phyloP scores from a whole-genome alignment of 2,329 filamentous ascomycete genomes.

The Proliferodiscus dingleyae region DNA sequence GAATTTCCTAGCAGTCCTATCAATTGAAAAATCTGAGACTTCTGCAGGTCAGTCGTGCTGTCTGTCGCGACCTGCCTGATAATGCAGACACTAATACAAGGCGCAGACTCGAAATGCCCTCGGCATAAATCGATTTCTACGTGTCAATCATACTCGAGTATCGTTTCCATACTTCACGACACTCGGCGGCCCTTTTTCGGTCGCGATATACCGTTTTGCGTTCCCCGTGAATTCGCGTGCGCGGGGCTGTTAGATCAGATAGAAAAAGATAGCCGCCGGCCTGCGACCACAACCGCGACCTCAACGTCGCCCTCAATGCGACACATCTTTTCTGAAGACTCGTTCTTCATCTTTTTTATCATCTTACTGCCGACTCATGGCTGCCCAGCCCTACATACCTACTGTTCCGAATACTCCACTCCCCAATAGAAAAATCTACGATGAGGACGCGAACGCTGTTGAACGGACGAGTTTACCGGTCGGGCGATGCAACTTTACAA shows the following conservation, averaged over 20 bases:
- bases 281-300: slow-evolving; percentile 14
- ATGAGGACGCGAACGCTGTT: slow-evolving; percentile 13
- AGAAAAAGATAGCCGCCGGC: slow-evolving; percentile 19
- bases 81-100: slow-evolving; percentile 6
- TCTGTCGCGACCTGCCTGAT: slow-evolving; percentile 4
- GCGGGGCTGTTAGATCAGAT: slow-evolving; percentile 6
- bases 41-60: slow-evolving; percentile 5
- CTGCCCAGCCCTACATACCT: slow-evolving; percentile 18
- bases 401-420: slow-evolving; percentile 28
- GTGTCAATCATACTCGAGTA: slow-evolving; percentile 13
- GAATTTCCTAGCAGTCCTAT: slow-evolving; percentile 17
- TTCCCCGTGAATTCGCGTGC: slow-evolving; percentile 6
- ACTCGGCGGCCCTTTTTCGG: slow-evolving; percentile 7
- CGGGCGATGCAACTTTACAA: slow-evolving; percentile 48
- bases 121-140: slow-evolving; percentile 21
- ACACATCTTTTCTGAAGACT: slow-evolving; percentile 11
- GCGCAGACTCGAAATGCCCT: slow-evolving; percentile 17
- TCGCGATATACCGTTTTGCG: slow-evolving; percentile 9
- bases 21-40: not conserved
- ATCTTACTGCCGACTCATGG: slow-evolving; percentile 21
- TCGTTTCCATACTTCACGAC: not conserved
- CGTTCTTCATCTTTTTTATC: slow-evolving; percentile 9
- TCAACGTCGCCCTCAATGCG: slow-evolving; percentile 22
- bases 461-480: slow-evolving; percentile 33
- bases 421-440: slow-evolving; percentile 20